Evolutionary conservation across 192 early-diverging fungal genomes (phyloP).

Genomic region (Podila clonocystis): DNA sequence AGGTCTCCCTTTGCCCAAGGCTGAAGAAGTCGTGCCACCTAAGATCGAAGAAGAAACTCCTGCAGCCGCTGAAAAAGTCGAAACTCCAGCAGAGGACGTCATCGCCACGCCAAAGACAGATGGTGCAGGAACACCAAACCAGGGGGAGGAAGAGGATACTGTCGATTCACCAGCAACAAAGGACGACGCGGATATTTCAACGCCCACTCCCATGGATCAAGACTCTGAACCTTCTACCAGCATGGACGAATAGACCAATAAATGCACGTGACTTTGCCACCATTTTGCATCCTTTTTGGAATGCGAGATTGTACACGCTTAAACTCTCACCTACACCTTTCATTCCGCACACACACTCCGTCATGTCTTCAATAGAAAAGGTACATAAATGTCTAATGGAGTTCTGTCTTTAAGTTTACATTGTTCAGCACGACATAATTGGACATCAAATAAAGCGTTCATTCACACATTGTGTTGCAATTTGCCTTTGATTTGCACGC

Average conservation of each 20-base stretch:
- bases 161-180: neutral
- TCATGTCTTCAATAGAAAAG: constrained; percentile 49
- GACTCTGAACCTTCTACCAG: too few relatives aligned
- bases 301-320: too few relatives aligned
- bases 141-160: neutral
- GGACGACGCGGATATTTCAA: neutral
- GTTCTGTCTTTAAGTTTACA: neutral
- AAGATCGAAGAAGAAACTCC: too few relatives aligned
- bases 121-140: neutral
- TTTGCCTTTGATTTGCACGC: neutral
- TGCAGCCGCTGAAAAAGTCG: too few relatives aligned
- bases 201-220: neutral
- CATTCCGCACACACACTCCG: neutral
- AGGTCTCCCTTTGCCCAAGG: constrained; percentile 1
- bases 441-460: neutral
- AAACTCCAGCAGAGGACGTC: too few relatives aligned
- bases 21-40: neutral
- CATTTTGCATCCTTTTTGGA: too few relatives aligned
- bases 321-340: neutral
- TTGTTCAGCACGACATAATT: neutral
- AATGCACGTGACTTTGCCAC: too few relatives aligned
- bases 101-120: too few relatives aligned
- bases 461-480: neutral
- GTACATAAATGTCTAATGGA: neutral
- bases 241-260: neutral